Base-by-base conservation (phyloP, 352 stramenopile genomes). In the Sclerospora graminicola region DNA sequence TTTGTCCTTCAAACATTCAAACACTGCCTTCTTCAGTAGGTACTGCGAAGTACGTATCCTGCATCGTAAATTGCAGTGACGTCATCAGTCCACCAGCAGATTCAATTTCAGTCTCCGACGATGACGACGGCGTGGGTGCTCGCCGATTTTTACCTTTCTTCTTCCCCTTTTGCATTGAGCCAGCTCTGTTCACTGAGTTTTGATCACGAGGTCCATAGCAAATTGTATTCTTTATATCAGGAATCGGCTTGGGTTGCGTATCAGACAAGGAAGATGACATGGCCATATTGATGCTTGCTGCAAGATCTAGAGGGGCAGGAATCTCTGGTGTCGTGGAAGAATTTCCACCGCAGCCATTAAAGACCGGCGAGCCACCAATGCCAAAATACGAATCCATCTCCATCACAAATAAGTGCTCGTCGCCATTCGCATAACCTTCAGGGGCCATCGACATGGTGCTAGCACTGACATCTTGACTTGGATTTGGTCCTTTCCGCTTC, bases 321-420 rank as follows among this genome's bases (percentile, higher is more conserved):
- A 82, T 53, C 33, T 82, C 70, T 4, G 72, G 63, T 9, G 46
- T 63, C 18, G 42, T 13, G n/a, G 48, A 26, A 13, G 30, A 41
- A 35, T 33, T 34, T 18, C 20, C 53, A 29, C 14, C 39, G 5
- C 34, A 50, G 10, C 72, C 74, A 29, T 82, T 57, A 45, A 89
- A 87, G 8, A 89, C 74, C 5, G 78, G 78, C 2, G 78, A 89
- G 1, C 69, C 75, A 4, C 78, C 75, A n/a, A 87, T 72, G 8
- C 78, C 78, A 57, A 89, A 89, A 57, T 89, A 89, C 24, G 74
- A 83, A 57, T 89, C 78, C 78, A 89, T 89, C 41, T 89, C 75
- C 52, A 89, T 73, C 37, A 87, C 78, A 53, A 89, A 89, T 20
- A 89, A 55, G 48, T 86, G 72, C 19, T 84, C 74, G 14, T 82